Conservation (phyloP, 306 rosid species). For the Lathyrus oleraceus region DNA sequence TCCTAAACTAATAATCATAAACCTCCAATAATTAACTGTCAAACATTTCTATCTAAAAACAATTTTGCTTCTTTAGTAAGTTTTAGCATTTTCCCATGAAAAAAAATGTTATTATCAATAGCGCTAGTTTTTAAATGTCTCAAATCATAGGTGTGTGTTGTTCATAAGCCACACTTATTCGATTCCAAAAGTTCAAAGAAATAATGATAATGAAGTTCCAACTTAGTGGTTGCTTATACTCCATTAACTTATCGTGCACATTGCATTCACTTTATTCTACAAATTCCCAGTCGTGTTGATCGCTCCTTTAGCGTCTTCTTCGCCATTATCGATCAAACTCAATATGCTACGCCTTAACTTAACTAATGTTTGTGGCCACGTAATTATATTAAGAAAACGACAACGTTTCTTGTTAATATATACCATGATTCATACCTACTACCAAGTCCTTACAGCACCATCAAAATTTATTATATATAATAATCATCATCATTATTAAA, state of each 20-base stretch:
- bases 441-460: background rate
- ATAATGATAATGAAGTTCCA: slow-evolving; percentile 13
- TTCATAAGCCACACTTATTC: background rate
- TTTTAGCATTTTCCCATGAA: too few species aligned
- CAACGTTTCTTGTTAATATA: slow-evolving; percentile 2
- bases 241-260: slow-evolving; percentile 33
- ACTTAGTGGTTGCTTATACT: slow-evolving; percentile 27
- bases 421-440: slow-evolving; percentile 2
- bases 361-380: background rate
- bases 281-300: slow-evolving; percentile 16
- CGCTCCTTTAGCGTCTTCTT: slow-evolving; percentile 12
- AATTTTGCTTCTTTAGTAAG: too few species aligned
- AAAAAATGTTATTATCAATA: too few species aligned
- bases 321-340: slow-evolving; percentile 14
- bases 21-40: too few species aligned
- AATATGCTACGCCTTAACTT: slow-evolving; percentile 1
- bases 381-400: background rate
- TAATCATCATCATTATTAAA: background rate
- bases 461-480: background rate
- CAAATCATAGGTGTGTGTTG: slow-evolving; percentile 5
- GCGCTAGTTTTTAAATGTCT: background rate
- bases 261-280: slow-evolving; percentile 30
- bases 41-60: too few species aligned
- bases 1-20: too few species aligned
- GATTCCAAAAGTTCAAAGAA: background rate